Evolutionary conservation across 768 basidiomycete species (phyloP), one percentile per base, ranked within the genome.

Genomic region (Chalciporus chontae): DNA sequence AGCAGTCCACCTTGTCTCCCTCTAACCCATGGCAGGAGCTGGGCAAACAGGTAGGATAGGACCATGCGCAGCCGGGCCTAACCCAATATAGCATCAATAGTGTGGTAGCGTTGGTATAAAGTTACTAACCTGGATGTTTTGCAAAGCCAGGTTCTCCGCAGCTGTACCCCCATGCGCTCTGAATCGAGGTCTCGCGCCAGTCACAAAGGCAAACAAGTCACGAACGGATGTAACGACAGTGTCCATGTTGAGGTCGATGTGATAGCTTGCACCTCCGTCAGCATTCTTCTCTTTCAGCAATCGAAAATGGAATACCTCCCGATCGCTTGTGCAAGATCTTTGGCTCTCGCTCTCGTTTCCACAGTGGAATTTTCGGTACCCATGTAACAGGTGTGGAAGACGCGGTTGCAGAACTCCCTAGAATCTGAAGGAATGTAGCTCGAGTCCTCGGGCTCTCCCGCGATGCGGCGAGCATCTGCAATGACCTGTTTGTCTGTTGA

Each of bases 321-420:
- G 47, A 99, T 94, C 0, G 91, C 87, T 34, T 84, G 77, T 6
- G 90, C 82, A 4, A 99, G 79, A 39, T 87, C 83, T 65, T 90
- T 94, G 1, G 96, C 96, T 29, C 96, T 76, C 53, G 76, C 71
- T 10, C 92, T 74, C 7, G 96, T 98, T 59, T 96, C 96, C 0
- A 67, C 67, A 52, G 86, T 91, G 7, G 95, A 97, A 66, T 98
- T 94, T 67, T 94, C 90, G 0, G 96, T 99, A 5, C 95, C 95
- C 96, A 99, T 98, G 69, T 95, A 99, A 69, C 93, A 96, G 0
- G 94, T 95, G 67, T 98, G 94, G 74, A 99, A 95, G 47, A 98
- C 85, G 21, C 92, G 77, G 46, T 74, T 76, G 23, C 83, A 82
- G 59, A 97, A 93, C 63, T 98, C 96, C 40, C 77, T 80, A 0